These are phyloP conservation scores for Solanum raphanifolium DNA, from an alignment of 257 asterid species.

Conservation along the genomic window DNA sequence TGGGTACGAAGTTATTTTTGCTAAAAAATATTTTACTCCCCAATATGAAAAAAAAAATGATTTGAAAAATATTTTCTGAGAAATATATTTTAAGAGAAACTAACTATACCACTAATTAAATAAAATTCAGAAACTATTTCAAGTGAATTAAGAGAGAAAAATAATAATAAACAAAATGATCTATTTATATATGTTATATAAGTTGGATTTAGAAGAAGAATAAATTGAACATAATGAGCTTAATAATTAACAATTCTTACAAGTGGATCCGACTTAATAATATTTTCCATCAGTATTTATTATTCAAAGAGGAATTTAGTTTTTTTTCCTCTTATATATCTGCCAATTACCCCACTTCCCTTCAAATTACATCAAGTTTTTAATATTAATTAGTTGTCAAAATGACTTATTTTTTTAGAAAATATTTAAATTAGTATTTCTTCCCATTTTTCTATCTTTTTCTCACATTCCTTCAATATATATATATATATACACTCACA, in stretches of 20 bases:
- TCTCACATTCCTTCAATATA: background rate
- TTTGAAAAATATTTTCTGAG: background rate
- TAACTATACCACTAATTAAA: background rate
- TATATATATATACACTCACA: background rate
- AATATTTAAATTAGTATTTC: background rate
- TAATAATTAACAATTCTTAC: background rate
- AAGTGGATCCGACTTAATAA: background rate
- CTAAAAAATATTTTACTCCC: background rate
- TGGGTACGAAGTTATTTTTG: background rate
- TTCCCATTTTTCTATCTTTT: background rate
- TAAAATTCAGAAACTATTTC: background rate
- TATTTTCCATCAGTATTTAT: background rate
- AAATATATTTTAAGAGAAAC: background rate
- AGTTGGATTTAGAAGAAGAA: background rate
- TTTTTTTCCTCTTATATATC: background rate
- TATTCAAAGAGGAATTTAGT: background rate
- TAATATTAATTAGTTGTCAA: background rate
- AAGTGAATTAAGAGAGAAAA: background rate
- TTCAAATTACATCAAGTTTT: background rate
- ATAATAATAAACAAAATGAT: background rate
- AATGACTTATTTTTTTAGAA: background rate
- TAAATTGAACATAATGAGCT: background rate
- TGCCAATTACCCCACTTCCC: background rate
- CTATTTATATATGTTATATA: background rate
- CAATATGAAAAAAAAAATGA: background rate